Conservation (phyloP, 768 basidiomycete species). For the Porpolomopsis calyptriformis region DNA sequence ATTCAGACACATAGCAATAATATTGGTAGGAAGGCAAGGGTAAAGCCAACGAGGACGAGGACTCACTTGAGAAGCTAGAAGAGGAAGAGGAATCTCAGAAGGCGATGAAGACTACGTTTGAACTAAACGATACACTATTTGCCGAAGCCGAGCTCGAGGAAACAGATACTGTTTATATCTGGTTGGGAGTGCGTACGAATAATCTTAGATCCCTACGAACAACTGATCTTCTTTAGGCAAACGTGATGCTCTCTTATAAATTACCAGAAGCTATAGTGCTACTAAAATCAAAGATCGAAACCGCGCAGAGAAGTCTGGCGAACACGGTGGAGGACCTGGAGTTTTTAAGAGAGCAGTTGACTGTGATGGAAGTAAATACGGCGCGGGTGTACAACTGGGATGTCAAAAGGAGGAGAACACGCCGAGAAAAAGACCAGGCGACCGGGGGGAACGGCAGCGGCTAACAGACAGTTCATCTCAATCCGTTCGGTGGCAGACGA, state of each 20-base stretch:
- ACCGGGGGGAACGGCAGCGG: background rate
- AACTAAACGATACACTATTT: constrained; percentile 90
- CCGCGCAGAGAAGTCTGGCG: constrained; percentile 54
- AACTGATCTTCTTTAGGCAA: constrained; percentile 49
- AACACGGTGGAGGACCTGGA: constrained; percentile 82
- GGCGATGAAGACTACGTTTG: constrained; percentile 76
- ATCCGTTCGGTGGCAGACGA: too few species aligned
- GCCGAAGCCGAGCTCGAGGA: constrained; percentile 85
- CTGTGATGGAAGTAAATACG: constrained; percentile 93
- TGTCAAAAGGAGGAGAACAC: constrained; percentile 68
- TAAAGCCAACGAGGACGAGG: constrained; percentile 36
- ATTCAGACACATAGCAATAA: background rate
- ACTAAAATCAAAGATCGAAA: constrained; percentile 60
- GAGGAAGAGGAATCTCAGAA: constrained; percentile 37
- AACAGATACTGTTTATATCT: constrained; percentile 82
- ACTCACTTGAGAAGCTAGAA: constrained; percentile 46
- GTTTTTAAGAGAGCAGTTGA: constrained; percentile 88
- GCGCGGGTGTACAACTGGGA: constrained; percentile 97
- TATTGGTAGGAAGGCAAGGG: constrained; percentile 47
- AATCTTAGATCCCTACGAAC: background rate
- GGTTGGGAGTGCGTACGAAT: constrained; percentile 72
- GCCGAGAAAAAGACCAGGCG: constrained; percentile 31
- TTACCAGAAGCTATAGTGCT: constrained; percentile 66
- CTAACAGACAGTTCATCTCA: too few species aligned
- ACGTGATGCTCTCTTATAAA: constrained; percentile 94